Evolutionary conservation across 148 eudicot species (phyloP).

Genomic region (Camellia japonica): DNA sequence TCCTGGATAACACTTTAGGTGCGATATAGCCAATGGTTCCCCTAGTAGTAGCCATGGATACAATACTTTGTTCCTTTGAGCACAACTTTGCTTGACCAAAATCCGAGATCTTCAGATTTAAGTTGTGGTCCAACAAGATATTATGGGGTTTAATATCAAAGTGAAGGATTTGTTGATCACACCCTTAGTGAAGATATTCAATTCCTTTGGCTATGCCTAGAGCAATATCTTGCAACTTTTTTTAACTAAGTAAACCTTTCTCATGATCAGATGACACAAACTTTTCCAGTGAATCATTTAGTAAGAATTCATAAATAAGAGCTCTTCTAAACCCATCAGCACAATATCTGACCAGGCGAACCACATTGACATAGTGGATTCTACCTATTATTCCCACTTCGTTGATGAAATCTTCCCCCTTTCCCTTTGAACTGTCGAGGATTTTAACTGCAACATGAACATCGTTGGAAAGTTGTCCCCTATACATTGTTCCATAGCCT

Average conservation of each 20-base stretch:
- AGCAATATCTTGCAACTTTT: constrained; percentile 29
- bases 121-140: constrained; percentile 25
- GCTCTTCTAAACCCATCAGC: no score
- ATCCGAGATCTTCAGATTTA: constrained; percentile 28
- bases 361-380: no score
- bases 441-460: no score
- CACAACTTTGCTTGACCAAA: constrained; percentile 28
- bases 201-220: constrained; percentile 30
- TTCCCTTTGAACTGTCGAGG: no score
- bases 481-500: no score
- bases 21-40: constrained; percentile 25
- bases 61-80: constrained; percentile 23
- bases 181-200: constrained; percentile 31
- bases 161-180: constrained; percentile 31
- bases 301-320: constrained; percentile 26
- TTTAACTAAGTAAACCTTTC: constrained; percentile 24
- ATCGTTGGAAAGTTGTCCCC: no score
- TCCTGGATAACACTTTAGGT: constrained; percentile 19
- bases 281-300: constrained; percentile 26
- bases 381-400: no score
- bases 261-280: constrained; percentile 7
- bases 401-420: no score
- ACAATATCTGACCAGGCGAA: no score
- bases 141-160: constrained; percentile 34
- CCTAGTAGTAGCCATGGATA: constrained; percentile 22